Conservation (phyloP, 176 grass and related monocot species). For the Guadua angustifolia region DNA sequence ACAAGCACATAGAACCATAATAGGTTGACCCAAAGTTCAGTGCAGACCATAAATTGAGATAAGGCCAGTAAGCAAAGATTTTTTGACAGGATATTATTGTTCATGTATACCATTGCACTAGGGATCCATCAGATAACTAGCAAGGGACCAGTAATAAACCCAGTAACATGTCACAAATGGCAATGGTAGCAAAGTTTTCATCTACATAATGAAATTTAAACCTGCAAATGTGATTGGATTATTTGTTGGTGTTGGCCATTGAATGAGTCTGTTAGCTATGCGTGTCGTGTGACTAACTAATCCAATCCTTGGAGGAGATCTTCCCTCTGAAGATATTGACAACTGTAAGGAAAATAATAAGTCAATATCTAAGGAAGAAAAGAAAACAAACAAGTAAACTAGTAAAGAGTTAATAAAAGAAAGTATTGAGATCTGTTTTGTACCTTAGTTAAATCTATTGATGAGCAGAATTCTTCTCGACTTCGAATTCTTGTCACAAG, state of each 20-base stretch:
- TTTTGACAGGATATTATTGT: neutral
- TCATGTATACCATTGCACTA: neutral
- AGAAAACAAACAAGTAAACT: conserved; percentile 17
- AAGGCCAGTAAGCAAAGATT: neutral
- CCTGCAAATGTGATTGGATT: conserved; percentile 88
- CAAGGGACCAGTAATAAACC: conserved; percentile 4
- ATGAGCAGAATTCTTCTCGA: conserved; percentile 70
- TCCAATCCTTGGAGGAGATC: conserved; percentile 71
- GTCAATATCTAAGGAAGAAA: conserved; percentile 28
- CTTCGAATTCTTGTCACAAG: conserved; percentile 78
- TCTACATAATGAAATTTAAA: conserved; percentile 43
- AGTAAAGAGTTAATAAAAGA: neutral
- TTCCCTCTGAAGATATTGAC: conserved; percentile 61
- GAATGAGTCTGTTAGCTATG: conserved; percentile 91
- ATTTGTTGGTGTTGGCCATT: conserved; percentile 63
- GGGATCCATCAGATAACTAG: neutral
- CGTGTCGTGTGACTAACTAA: conserved; percentile 79
- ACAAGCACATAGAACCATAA: neutral
- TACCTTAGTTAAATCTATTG: conserved; percentile 69
- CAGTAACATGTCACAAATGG: conserved; percentile 1
- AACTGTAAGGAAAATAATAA: conserved; percentile 58
- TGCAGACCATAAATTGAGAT: conserved; percentile 12
- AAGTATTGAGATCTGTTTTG: neutral
- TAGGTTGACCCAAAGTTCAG: conserved; percentile 28
- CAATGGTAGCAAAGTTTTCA: conserved; percentile 11